These are phyloP conservation scores for Thozetella sp. DNA, from an alignment of 495 filamentous ascomycete species.

Conservation along the genomic window DNA sequence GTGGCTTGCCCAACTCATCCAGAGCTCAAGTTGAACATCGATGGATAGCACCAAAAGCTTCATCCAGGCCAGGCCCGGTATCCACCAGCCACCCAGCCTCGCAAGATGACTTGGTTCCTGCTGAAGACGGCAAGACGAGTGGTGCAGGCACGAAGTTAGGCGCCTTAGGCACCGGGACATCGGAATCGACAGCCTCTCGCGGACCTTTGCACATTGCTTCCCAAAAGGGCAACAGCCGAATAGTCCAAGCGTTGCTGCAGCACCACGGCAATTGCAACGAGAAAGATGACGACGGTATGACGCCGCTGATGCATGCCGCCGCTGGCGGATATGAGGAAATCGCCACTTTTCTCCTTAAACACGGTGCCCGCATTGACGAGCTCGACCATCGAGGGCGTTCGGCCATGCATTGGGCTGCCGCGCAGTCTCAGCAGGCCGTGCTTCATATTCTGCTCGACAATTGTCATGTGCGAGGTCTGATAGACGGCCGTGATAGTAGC, in stretches of 20 bases:
- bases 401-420: conserved; percentile 24
- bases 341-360: conserved; percentile 9
- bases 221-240: conserved; percentile 16
- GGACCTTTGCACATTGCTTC: conserved; percentile 26
- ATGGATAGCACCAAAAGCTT: too few species aligned
- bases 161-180: background rate
- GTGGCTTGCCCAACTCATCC: too few species aligned
- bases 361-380: conserved; percentile 13
- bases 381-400: conserved; percentile 14
- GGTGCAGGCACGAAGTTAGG: background rate
- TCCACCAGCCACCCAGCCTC: too few species aligned
- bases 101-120: too few species aligned
- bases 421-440: conserved; percentile 14
- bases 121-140: conserved; percentile 1
- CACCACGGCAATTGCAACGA: conserved; percentile 15
- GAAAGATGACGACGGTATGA: conserved; percentile 24
- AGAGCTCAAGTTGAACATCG: too few species aligned
- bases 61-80: too few species aligned
- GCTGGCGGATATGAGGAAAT: conserved; percentile 13
- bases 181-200: conserved; percentile 11
- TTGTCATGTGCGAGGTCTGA: conserved; percentile 4
- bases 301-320: conserved; percentile 19
- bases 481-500: conserved; percentile 15
- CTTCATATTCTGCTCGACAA: conserved; percentile 16
- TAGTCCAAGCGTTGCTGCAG: conserved; percentile 16